These are phyloP conservation scores for Pisolithus tinctorius DNA, from an alignment of 768 basidiomycete species.

Conservation along the genomic window DNA sequence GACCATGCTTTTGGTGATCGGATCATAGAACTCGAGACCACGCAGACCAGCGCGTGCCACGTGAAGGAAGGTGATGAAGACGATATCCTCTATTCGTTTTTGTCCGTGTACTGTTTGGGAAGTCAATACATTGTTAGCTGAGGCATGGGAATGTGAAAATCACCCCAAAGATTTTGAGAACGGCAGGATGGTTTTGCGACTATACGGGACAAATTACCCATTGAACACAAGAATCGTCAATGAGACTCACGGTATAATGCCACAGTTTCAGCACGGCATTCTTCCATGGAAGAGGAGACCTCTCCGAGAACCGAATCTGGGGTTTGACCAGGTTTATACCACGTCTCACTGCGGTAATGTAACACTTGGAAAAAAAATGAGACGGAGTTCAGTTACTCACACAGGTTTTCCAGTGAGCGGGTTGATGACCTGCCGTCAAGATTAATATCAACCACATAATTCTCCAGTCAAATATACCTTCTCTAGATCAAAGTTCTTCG, in stretches of 20 bases:
- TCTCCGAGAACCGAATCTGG: slow-evolving; percentile 78
- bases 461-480: slow-evolving; percentile 30
- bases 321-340: slow-evolving; percentile 87
- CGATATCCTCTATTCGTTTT: slow-evolving; percentile 72
- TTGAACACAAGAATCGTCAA: background rate
- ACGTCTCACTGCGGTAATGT: slow-evolving; percentile 47
- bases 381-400: slow-evolving; percentile 31
- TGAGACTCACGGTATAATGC: slow-evolving; percentile 62
- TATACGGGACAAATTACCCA: slow-evolving; percentile 18
- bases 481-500: slow-evolving; percentile 73
- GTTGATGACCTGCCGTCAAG: slow-evolving; percentile 54
- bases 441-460: background rate
- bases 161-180: slow-evolving; percentile 77
- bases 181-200: slow-evolving; percentile 71
- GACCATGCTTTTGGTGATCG: slow-evolving; percentile 72
- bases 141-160: slow-evolving; percentile 13
- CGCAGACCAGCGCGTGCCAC: slow-evolving; percentile 84
- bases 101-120: slow-evolving; percentile 49
- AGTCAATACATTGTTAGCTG: background rate
- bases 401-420: slow-evolving; percentile 74
- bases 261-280: slow-evolving; percentile 88
- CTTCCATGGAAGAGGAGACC: slow-evolving; percentile 87
- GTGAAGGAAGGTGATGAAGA: slow-evolving; percentile 72
- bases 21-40: slow-evolving; percentile 80
- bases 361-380: background rate